phyloP scores from a whole-genome alignment of 345 rosid species.

The Ceriops decandra region DNA sequence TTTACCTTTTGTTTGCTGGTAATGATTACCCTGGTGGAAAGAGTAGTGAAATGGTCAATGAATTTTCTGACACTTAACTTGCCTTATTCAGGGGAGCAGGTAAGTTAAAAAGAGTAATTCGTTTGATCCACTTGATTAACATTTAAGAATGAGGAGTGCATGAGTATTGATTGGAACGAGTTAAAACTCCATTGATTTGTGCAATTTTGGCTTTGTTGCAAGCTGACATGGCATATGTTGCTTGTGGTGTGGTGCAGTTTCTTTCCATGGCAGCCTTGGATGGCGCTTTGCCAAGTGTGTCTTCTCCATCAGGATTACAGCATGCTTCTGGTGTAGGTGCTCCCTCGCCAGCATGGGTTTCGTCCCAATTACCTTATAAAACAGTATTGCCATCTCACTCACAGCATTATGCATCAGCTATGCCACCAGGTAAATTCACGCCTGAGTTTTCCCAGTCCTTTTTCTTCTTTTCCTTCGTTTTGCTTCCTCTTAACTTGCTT shows the following conservation, averaged over 20 bases:
- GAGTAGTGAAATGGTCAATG: too few species aligned
- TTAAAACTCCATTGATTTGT: not conserved
- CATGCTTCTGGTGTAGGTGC: slow-evolving; percentile 43
- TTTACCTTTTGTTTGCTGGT: not conserved
- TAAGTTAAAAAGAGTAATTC: too few species aligned
- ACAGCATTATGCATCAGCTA: slow-evolving; percentile 31
- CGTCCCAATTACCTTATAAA: slow-evolving; percentile 39
- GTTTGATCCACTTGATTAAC: not conserved
- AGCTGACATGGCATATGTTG: slow-evolving; percentile 2
- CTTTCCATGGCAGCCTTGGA: slow-evolving; percentile 71
- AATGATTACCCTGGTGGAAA: too few species aligned
- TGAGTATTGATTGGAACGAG: not conserved
- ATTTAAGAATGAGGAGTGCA: too few species aligned
- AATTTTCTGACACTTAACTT: too few species aligned
- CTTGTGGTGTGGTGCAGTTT: slow-evolving; percentile 46
- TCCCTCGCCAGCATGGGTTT: slow-evolving; percentile 51
- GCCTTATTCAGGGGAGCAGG: too few species aligned
- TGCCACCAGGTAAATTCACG: slow-evolving; percentile 56
- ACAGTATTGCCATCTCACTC: slow-evolving; percentile 44
- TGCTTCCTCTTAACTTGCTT: slow-evolving; percentile 5
- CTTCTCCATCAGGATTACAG: slow-evolving; percentile 36
- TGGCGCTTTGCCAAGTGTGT: slow-evolving; percentile 52
- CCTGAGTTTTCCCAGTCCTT: not conserved
- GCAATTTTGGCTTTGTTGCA: not conserved
- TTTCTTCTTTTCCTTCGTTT: not conserved